A percentile compares a stretch with the other conserved stretches of the same genome.
Conservation (phyloP, 495 filamentous ascomycete genomes). For the Xylaria intraflava region DNA sequence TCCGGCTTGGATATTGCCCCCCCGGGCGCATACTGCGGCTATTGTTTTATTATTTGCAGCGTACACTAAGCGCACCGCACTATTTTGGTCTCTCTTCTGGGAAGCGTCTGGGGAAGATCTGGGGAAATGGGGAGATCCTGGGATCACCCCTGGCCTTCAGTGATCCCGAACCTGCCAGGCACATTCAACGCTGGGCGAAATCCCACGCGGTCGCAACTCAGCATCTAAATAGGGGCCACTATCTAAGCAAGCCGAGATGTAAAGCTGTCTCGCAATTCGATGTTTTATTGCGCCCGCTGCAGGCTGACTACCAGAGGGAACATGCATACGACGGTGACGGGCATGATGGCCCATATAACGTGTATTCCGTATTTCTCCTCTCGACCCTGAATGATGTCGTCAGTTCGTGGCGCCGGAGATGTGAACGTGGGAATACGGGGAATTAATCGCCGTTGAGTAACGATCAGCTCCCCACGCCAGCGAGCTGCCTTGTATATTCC, state of each 20-base stretch:
- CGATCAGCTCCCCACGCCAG: background rate
- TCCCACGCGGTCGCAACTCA: no score
- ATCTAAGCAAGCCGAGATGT: no score
- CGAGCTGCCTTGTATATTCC: no score
- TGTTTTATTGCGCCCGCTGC: no score
- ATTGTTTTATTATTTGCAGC: background rate
- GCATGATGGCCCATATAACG: no score
- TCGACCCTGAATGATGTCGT: background rate
- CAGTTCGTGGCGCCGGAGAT: background rate
- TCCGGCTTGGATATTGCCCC: no score
- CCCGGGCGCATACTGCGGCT: background rate
- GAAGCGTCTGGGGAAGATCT: conserved; percentile 5
- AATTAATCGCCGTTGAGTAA: background rate
- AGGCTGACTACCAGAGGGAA: no score
- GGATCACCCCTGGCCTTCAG: conserved; percentile 7
- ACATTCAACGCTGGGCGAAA: background rate
- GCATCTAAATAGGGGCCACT: no score
- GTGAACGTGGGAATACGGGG: background rate
- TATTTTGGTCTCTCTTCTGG: background rate
- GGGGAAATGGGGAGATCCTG: conserved; percentile 3
- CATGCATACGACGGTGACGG: no score
- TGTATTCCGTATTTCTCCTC: background rate
- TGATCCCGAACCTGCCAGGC: background rate
- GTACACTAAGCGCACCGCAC: no score
- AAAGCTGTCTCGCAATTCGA: no score